These are phyloP conservation scores for Nitzschia sp. DNA, from an alignment of 108 stramenopile species.

Conservation along the genomic window DNA sequence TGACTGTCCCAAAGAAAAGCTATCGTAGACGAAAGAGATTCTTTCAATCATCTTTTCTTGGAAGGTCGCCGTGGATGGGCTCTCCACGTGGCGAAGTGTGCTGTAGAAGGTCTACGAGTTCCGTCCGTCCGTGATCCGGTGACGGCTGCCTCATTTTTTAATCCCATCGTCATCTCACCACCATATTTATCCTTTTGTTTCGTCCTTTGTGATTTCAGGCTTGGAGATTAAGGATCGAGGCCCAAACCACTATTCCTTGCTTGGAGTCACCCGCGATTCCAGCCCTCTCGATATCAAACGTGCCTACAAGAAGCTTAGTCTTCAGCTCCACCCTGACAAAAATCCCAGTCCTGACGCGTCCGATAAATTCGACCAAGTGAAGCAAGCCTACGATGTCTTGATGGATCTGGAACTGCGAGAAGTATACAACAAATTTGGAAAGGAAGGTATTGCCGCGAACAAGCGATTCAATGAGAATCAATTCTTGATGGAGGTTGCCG, in stretches of 20 bases:
- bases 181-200: background rate
- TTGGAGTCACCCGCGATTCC: constrained; percentile 81
- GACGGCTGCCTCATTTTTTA: background rate
- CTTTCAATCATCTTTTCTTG: no score
- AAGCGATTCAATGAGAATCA: constrained; percentile 86
- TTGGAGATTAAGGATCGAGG: constrained; percentile 87
- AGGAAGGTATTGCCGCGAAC: constrained; percentile 85
- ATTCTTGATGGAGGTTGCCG: constrained; percentile 85
- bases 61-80: background rate
- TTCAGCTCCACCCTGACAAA: constrained; percentile 98
- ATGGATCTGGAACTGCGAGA: constrained; percentile 95
- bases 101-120: background rate
- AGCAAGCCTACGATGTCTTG: constrained; percentile 92
- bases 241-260: constrained; percentile 87
- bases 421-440: constrained; percentile 97
- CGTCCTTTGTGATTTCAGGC: constrained; percentile 39
- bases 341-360: constrained; percentile 90
- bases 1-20: no score
- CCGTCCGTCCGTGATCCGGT: background rate
- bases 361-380: constrained; percentile 89
- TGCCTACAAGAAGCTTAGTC: constrained; percentile 91
- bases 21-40: no score
- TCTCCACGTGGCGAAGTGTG: background rate
- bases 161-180: background rate
- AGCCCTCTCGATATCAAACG: constrained; percentile 95